These are phyloP conservation scores for Trametes gibbosa DNA, from an alignment of 768 basidiomycete genomes.

Conservation along the genomic window DNA sequence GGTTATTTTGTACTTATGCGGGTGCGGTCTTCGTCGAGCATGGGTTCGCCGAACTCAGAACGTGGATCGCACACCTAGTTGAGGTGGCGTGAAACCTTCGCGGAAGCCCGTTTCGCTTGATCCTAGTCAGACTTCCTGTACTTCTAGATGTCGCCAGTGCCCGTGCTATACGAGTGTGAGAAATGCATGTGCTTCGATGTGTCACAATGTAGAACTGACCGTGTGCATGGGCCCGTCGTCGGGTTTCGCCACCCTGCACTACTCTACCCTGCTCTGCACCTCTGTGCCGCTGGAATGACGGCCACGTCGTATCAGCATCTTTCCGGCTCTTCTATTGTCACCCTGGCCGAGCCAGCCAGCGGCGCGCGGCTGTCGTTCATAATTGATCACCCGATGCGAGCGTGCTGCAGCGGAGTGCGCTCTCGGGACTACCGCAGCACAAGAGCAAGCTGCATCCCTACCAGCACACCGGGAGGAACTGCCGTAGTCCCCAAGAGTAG, in stretches of 20 bases:
- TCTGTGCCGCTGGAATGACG: neutral
- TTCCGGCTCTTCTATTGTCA: neutral
- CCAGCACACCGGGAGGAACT: neutral
- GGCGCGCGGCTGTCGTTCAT: neutral
- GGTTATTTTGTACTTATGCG: neutral
- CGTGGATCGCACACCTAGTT: neutral
- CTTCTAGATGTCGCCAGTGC: neutral
- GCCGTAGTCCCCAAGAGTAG: neutral
- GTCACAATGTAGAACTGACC: neutral
- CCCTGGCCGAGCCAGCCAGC: neutral
- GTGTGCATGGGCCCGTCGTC: neutral
- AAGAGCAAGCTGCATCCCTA: neutral
- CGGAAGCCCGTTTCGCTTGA: neutral
- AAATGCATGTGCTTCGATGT: neutral
- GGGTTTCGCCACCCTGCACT: neutral
- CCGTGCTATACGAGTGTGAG: neutral
- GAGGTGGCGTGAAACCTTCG: neutral
- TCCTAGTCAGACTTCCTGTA: neutral
- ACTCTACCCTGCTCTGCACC: no score
- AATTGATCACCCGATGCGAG: neutral
- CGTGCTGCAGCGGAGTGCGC: neutral
- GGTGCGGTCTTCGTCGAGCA: neutral
- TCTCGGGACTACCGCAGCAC: neutral
- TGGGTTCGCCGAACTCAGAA: neutral
- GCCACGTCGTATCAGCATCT: neutral